Evolutionary conservation across 2,329 filamentous ascomycete species (phyloP).

Genomic region (Lizonia empirigonia): DNA sequence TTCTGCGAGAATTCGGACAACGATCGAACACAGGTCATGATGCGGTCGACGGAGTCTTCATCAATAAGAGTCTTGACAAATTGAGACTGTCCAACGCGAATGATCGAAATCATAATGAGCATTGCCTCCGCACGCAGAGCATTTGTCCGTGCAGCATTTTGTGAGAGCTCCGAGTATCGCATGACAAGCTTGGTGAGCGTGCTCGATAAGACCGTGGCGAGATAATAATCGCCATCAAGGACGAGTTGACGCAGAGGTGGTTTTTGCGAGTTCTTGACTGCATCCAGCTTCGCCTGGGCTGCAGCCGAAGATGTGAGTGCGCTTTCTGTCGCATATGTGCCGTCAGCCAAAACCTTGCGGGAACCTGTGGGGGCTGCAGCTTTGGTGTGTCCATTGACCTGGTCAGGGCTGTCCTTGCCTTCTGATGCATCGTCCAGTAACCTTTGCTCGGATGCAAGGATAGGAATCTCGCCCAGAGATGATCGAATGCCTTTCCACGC

Average conservation of each 20-base stretch:
- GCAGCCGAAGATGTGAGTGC: conserved; percentile 92
- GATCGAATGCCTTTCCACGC: conserved; percentile 96
- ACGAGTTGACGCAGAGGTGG: conserved; percentile 90
- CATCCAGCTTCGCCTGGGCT: conserved; percentile 87
- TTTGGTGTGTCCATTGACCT: conserved; percentile 82
- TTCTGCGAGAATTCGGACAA: conserved; percentile 87
- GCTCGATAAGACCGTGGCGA: conserved; percentile 92
- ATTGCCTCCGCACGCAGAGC: conserved; percentile 95
- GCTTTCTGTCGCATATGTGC: conserved; percentile 96
- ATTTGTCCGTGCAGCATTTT: conserved; percentile 85
- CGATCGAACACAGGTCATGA: conserved; percentile 96
- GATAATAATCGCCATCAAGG: conserved; percentile 95
- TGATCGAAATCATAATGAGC: conserved; percentile 99
- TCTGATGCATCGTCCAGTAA: conserved; percentile 78
- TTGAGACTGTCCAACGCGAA: conserved; percentile 96
- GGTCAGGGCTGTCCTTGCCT: conserved; percentile 65
- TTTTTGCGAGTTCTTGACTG: conserved; percentile 96
- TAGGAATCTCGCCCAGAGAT: conserved; percentile 95
- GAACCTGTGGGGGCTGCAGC: conserved; percentile 76
- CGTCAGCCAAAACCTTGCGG: conserved; percentile 90
- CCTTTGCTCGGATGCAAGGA: conserved; percentile 91
- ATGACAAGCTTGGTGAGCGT: conserved; percentile 97
- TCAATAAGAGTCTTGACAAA: conserved; percentile 98
- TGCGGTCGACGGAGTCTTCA: conserved; percentile 96
- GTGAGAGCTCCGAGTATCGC: conserved; percentile 92